These are phyloP conservation scores for Hemileccinum rubropunctum DNA, from an alignment of 768 basidiomycete genomes.

Conservation along the genomic window DNA sequence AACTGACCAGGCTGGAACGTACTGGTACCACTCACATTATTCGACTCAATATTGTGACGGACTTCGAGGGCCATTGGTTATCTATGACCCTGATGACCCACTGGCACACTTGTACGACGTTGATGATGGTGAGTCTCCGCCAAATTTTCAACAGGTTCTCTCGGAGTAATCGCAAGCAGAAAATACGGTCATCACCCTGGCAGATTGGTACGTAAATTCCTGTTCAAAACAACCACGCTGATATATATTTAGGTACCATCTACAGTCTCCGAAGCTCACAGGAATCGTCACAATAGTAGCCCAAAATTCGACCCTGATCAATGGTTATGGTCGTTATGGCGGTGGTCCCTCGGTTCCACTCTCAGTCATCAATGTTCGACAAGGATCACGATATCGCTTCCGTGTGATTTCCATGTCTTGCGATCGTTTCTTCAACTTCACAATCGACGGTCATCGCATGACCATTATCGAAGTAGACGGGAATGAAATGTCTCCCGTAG, in stretches of 20 bases:
- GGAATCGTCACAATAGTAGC: not conserved
- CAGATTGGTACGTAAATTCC: slow-evolving; percentile 36
- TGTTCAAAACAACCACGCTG: too few relatives aligned
- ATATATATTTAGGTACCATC: slow-evolving; percentile 32
- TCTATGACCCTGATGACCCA: slow-evolving; percentile 42
- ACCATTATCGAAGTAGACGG: too few relatives aligned
- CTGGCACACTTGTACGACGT: slow-evolving; percentile 38
- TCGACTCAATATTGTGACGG: slow-evolving; percentile 36
- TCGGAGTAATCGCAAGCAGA: slow-evolving; percentile 16
- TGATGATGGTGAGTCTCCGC: slow-evolving; percentile 35
- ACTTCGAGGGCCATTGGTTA: slow-evolving; percentile 35
- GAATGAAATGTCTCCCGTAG: slow-evolving; percentile 37
- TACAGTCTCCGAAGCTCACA: slow-evolving; percentile 7
- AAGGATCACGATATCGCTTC: slow-evolving; percentile 47
- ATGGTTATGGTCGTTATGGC: slow-evolving; percentile 44
- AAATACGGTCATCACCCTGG: slow-evolving; percentile 42
- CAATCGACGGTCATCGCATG: slow-evolving; percentile 50
- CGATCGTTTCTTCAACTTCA: slow-evolving; percentile 36
- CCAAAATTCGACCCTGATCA: slow-evolving; percentile 45
- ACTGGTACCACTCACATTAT: slow-evolving; percentile 42
- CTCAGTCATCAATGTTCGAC: slow-evolving; percentile 42
- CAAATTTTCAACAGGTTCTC: not conserved
- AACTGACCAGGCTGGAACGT: slow-evolving; percentile 36
- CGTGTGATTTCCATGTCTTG: slow-evolving; percentile 50
- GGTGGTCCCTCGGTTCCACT: slow-evolving; percentile 38